These are phyloP conservation scores for Ophidiomyces ophidiicola DNA, from an alignment of 2,329 filamentous ascomycete species.

Conservation along the genomic window DNA sequence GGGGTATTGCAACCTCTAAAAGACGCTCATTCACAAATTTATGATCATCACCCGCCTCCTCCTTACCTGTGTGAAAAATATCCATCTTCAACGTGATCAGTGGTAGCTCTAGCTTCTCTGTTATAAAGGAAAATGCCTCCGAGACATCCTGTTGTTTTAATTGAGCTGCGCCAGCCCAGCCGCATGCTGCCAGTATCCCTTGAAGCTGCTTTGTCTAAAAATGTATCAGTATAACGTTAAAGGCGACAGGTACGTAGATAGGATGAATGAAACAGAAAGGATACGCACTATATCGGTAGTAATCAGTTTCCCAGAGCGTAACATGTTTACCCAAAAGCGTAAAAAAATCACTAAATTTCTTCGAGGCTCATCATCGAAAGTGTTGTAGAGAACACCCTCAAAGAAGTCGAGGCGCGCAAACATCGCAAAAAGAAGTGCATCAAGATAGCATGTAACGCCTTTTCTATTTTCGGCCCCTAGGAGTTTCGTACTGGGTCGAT, in stretches of 20 bases:
- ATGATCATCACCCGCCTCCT: slow-evolving; percentile 74
- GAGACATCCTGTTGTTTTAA: slow-evolving; percentile 88
- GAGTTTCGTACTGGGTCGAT: slow-evolving; percentile 59
- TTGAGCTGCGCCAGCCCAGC: slow-evolving; percentile 68
- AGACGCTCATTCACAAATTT: slow-evolving; percentile 87
- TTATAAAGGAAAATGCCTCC: slow-evolving; percentile 91
- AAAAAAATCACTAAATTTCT: slow-evolving; percentile 65
- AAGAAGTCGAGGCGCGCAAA: slow-evolving; percentile 83
- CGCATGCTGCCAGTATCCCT: slow-evolving; percentile 68
- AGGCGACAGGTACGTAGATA: background rate
- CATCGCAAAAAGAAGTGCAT: slow-evolving; percentile 88
- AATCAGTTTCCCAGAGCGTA: slow-evolving; percentile 74
- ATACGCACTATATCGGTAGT: slow-evolving; percentile 61
- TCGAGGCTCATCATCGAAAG: slow-evolving; percentile 59
- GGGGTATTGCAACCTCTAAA: slow-evolving; percentile 79
- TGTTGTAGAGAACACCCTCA: slow-evolving; percentile 77
- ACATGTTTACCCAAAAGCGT: slow-evolving; percentile 84
- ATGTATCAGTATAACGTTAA: background rate
- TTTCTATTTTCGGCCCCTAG: slow-evolving; percentile 76
- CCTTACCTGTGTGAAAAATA: slow-evolving; percentile 81
- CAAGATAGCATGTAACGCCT: slow-evolving; percentile 86
- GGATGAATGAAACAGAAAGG: background rate
- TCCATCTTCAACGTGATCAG: slow-evolving; percentile 86
- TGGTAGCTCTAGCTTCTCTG: slow-evolving; percentile 74
- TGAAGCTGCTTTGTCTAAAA: slow-evolving; percentile 67